These are phyloP conservation scores for Zygosaccharomyces siamensis DNA, from an alignment of 805 yeast genomes.

Conservation along the genomic window DNA sequence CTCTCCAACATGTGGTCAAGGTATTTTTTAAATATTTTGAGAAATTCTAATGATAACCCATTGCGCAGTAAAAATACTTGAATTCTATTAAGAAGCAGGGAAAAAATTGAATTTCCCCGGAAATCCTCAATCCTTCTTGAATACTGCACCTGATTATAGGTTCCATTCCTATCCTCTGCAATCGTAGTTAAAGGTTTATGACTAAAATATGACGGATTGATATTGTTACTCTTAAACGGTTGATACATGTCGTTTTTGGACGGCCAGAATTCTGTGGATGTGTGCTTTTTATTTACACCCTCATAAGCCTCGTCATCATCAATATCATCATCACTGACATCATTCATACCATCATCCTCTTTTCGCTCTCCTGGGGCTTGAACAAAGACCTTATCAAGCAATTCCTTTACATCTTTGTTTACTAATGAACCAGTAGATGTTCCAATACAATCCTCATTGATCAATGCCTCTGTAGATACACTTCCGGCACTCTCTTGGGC, in stretches of 20 bases:
- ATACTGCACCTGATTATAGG: background rate
- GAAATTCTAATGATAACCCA: slow-evolving; percentile 25
- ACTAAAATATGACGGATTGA: background rate
- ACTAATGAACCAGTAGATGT: slow-evolving; percentile 23
- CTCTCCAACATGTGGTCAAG: slow-evolving; percentile 15
- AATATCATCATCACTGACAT: background rate
- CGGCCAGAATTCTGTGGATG: background rate
- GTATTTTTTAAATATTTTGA: slow-evolving; percentile 25
- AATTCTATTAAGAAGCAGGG: slow-evolving; percentile 21
- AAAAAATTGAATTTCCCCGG: slow-evolving; percentile 12
- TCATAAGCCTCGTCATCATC: background rate
- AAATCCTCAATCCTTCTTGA: background rate
- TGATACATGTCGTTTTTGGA: background rate
- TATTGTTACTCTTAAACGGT: background rate
- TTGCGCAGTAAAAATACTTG: slow-evolving; percentile 26
- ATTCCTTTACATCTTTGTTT: slow-evolving; percentile 13
- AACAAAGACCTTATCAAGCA: slow-evolving; percentile 8
- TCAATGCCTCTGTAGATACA: slow-evolving; percentile 17
- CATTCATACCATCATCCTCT: background rate
- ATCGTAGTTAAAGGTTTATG: background rate
- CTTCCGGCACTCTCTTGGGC: slow-evolving; percentile 7
- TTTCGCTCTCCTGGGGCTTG: background rate
- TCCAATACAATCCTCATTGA: slow-evolving; percentile 9
- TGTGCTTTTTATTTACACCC: background rate
- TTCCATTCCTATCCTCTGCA: background rate